phyloP scores from a whole-genome alignment of 306 rosid genomes.

The Carpinus viminea region DNA sequence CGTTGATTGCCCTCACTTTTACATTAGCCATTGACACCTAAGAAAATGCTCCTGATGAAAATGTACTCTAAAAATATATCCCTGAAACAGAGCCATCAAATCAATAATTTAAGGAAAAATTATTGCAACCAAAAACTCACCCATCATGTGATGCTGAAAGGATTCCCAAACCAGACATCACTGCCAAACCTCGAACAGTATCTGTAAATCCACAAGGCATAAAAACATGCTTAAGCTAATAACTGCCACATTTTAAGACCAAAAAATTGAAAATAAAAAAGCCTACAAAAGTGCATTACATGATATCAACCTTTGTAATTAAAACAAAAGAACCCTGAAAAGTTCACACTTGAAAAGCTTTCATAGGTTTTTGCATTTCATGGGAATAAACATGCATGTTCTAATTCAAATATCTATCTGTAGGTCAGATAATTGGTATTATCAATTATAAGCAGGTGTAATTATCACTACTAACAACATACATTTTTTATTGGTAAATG shows the following conservation, averaged over 20 bases:
- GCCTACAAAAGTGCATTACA: conserved; percentile 16
- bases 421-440: neutral
- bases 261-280: conserved; percentile 3
- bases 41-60: neutral
- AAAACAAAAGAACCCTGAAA: conserved; percentile 2
- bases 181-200: conserved; percentile 88
- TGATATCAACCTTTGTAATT: conserved; percentile 7
- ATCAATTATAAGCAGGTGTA: neutral
- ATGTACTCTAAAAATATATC: neutral
- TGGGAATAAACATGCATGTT: neutral
- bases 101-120: conserved; percentile 5
- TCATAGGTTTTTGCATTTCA: neutral
- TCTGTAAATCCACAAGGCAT: conserved; percentile 55
- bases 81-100: conserved; percentile 9
- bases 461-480: neutral
- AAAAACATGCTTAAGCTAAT: conserved; percentile 24
- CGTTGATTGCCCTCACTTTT: neutral
- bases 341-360: conserved; percentile 1
- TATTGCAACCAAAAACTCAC: conserved; percentile 43
- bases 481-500: neutral
- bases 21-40: neutral
- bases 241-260: conserved; percentile 9
- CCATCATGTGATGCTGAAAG: conserved; percentile 97
- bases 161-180: conserved; percentile 83
- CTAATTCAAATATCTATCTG: conserved; percentile 2